Percentiles rank a stretch among this genome's conserved stretches.
These are phyloP conservation scores for Acanthamoeba triangularis DNA, from an alignment of 208 protist species.

Conservation along the genomic window DNA sequence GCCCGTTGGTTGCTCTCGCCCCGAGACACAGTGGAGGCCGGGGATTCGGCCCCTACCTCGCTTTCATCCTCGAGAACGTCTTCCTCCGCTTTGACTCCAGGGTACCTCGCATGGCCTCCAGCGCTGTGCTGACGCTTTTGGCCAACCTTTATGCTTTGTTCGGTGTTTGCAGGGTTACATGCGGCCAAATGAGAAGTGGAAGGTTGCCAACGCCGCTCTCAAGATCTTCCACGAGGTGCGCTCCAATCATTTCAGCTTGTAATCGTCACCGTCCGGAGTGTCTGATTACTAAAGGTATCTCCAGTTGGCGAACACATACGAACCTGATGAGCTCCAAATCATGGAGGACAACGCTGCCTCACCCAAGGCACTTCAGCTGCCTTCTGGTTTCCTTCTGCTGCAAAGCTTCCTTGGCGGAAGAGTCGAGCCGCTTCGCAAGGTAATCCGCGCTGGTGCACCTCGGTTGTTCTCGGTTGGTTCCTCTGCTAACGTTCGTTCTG, in stretches of 20 bases:
- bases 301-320: background rate
- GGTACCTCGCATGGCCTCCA: background rate
- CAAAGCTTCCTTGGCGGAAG: slow-evolving; percentile 35
- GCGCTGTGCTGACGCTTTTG: no score
- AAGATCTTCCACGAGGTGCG: slow-evolving; percentile 37
- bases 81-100: slow-evolving; percentile 67
- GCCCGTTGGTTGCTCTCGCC: background rate
- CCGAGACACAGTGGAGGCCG: background rate
- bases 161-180: slow-evolving; percentile 25
- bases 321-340: background rate
- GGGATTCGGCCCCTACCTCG: slow-evolving; percentile 46
- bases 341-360: background rate
- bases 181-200: slow-evolving; percentile 16
- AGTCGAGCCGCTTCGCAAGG: slow-evolving; percentile 21
- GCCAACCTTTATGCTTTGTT: background rate
- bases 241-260: background rate
- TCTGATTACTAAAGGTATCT: background rate
- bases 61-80: slow-evolving; percentile 64
- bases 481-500: background rate
- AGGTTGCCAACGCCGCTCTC: slow-evolving; percentile 45
- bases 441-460: background rate
- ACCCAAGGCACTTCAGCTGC: background rate
- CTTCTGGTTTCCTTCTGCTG: slow-evolving; percentile 46
- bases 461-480: background rate
- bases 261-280: background rate